These are phyloP conservation scores for Ceratobasidium sp. DNA, from an alignment of 1,284 basidiomycete species.

Conservation along the genomic window DNA sequence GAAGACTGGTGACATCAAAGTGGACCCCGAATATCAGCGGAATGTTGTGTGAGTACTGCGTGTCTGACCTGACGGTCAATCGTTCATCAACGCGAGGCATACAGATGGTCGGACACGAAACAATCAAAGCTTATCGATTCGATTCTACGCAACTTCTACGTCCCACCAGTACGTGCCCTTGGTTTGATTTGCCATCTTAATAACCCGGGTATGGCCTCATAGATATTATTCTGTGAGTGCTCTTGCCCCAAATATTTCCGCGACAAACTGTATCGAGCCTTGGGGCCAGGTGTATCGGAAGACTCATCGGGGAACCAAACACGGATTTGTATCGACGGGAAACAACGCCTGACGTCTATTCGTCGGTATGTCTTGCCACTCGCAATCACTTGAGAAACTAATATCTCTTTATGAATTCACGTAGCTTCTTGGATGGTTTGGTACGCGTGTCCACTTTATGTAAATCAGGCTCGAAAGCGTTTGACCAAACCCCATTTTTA, in stretches of 20 bases:
- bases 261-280: neutral
- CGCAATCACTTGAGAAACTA: neutral
- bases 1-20: slow-evolving; percentile 23
- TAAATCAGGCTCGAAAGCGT: neutral
- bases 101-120: slow-evolving; percentile 46
- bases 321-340: slow-evolving; percentile 49
- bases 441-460: slow-evolving; percentile 37
- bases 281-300: slow-evolving; percentile 33
- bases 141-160: slow-evolving; percentile 46
- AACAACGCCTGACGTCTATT: slow-evolving; percentile 48
- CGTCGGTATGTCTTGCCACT: slow-evolving; percentile 27
- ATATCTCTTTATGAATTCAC: neutral
- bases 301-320: slow-evolving; percentile 43
- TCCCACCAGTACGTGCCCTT: slow-evolving; percentile 39
- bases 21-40: slow-evolving; percentile 38
- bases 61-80: neutral
- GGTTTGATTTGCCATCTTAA: neutral
- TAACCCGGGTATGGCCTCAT: neutral
- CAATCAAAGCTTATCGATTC: slow-evolving; percentile 48
- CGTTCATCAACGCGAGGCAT: neutral
- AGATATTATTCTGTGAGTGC: slow-evolving; percentile 47
- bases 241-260: neutral
- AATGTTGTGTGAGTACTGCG: slow-evolving; percentile 32
- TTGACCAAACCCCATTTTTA: slow-evolving; percentile 4
- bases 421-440: slow-evolving; percentile 47